Percentiles rank a stretch among this genome's conserved stretches.
Evolutionary conservation across 73 alveolate genomes (phyloP).

Genomic region (Paramecium primaurelia): DNA sequence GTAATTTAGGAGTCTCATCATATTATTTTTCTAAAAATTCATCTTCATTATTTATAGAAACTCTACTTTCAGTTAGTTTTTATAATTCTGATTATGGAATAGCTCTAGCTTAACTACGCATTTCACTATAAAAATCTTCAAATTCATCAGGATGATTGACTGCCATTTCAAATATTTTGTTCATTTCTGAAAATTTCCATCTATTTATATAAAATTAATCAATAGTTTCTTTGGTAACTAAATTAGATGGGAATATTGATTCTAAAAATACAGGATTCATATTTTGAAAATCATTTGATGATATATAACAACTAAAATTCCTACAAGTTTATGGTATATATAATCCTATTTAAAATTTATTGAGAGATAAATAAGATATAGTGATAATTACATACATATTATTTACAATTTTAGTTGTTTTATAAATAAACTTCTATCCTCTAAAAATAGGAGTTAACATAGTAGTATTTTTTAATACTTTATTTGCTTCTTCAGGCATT

Average conservation of each 20-base stretch:
- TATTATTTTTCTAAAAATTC: background rate
- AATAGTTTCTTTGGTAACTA: background rate
- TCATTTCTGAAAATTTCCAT: slow-evolving; percentile 41
- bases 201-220: slow-evolving; percentile 8
- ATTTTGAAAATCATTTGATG: slow-evolving; percentile 11
- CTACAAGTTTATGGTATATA: slow-evolving; percentile 32
- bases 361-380: background rate
- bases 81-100: background rate
- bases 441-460: slow-evolving; percentile 42
- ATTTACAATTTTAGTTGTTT: background rate
- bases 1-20: background rate
- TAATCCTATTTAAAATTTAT: background rate
- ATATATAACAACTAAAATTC: background rate
- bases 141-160: slow-evolving; percentile 17
- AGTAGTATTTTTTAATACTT: background rate
- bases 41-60: background rate
- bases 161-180: background rate
- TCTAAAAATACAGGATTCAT: slow-evolving; percentile 10
- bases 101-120: background rate
- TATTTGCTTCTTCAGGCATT: slow-evolving; percentile 3
- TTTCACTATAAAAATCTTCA: slow-evolving; percentile 28
- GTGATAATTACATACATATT: background rate
- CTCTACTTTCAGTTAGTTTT: slow-evolving; percentile 21
- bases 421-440: slow-evolving; percentile 10
- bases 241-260: slow-evolving; percentile 18